These are phyloP conservation scores for Pancytospora philotis DNA, from an alignment of 371 early-diverging fungal species.

Conservation along the genomic window DNA sequence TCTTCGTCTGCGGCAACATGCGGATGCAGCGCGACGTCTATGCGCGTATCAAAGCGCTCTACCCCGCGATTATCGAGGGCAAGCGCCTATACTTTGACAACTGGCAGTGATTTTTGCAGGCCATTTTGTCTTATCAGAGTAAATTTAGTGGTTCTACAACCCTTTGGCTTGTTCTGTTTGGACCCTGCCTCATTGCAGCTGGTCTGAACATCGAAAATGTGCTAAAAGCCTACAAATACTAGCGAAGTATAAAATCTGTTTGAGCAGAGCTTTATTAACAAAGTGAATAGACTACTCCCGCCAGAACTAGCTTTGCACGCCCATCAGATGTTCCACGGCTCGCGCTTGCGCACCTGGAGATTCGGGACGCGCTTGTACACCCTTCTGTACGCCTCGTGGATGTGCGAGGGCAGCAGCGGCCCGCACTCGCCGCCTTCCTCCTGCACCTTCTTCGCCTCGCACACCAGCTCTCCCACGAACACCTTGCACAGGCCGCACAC, in stretches of 20 bases:
- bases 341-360: slow-evolving; percentile 40
- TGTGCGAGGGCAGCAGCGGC: slow-evolving; percentile 67
- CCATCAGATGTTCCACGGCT: slow-evolving; percentile 34
- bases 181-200: too few species aligned
- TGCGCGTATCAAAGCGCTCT: slow-evolving; percentile 14
- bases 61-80: slow-evolving; percentile 13
- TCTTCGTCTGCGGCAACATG: slow-evolving; percentile 42
- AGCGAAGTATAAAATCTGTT: too few species aligned
- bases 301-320: too few species aligned
- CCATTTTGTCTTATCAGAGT: neutral
- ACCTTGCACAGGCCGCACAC: slow-evolving; percentile 82
- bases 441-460: slow-evolving; percentile 64
- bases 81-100: slow-evolving; percentile 43
- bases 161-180: too few species aligned
- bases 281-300: too few species aligned
- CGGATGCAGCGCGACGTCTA: slow-evolving; percentile 43
- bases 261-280: too few species aligned
- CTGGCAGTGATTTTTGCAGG: too few species aligned
- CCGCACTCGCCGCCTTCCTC: slow-evolving; percentile 52
- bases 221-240: too few species aligned
- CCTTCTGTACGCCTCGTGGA: slow-evolving; percentile 75
- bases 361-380: slow-evolving; percentile 63
- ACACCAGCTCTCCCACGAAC: slow-evolving; percentile 83
- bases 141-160: too few species aligned
- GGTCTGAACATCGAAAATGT: too few species aligned